phyloP scores from a whole-genome alignment of 306 rosid species.

The Lotus japonicus region DNA sequence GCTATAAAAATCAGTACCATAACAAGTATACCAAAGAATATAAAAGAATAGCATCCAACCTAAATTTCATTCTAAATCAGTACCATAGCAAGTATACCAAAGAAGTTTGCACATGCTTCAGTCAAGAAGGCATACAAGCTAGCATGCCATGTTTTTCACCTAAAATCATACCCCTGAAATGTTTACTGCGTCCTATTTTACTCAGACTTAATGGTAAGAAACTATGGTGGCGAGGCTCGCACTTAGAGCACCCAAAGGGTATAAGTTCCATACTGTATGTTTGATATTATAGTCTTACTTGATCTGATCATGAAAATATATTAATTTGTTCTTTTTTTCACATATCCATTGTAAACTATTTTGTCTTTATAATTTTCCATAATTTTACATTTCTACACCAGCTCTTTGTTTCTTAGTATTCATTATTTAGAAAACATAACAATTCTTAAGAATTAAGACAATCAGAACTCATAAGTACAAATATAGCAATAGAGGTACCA shows the following conservation, averaged over 20 bases:
- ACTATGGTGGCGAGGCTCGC: slow-evolving; percentile 15
- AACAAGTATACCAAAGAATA: too few relatives aligned
- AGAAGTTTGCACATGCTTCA: slow-evolving; percentile 90
- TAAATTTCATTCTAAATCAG: too few relatives aligned
- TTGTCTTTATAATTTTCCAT: slow-evolving; percentile 9
- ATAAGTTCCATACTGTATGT: slow-evolving; percentile 33
- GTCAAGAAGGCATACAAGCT: slow-evolving; percentile 66
- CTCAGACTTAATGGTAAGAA: slow-evolving; percentile 23
- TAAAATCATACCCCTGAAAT: slow-evolving; percentile 56
- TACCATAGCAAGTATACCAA: too few relatives aligned
- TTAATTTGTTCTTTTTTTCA: slow-evolving; percentile 14
- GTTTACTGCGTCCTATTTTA: too few relatives aligned
- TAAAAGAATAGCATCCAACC: too few relatives aligned
- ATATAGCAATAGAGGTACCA: too few relatives aligned
- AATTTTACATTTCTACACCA: not conserved
- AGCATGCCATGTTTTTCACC: slow-evolving; percentile 91
- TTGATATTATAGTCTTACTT: slow-evolving; percentile 24
- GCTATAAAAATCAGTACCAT: too few relatives aligned
- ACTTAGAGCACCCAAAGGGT: slow-evolving; percentile 47
- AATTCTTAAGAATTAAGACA: too few relatives aligned
- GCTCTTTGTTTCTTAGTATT: not conserved
- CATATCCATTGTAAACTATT: slow-evolving; percentile 20
- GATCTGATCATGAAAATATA: slow-evolving; percentile 2
- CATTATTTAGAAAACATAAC: not conserved
- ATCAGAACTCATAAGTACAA: too few relatives aligned